Percentiles rank a stretch among this genome's conserved stretches.
phyloP scores from a whole-genome alignment of 2,329 filamentous ascomycete genomes.

The Orbilia oligospora region DNA sequence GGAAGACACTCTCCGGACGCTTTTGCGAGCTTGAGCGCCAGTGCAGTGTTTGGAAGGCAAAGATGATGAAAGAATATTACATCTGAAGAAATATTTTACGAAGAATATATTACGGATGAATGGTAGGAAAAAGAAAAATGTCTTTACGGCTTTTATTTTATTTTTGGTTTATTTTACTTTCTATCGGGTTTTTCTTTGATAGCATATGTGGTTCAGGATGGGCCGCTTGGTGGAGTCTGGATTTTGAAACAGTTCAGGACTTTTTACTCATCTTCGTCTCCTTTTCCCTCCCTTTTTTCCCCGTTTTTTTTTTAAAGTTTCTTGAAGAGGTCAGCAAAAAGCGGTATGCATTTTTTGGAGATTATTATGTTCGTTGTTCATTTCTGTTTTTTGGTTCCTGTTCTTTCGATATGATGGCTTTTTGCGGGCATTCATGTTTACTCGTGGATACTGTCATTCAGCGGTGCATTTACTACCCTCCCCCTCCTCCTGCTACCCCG shows the following conservation, averaged over 20 bases:
- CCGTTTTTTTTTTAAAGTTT: slow-evolving; percentile 14
- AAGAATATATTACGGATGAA: slow-evolving; percentile 9
- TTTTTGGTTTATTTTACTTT: slow-evolving; percentile 1
- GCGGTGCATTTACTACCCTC: slow-evolving; percentile 8
- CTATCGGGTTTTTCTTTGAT: slow-evolving; percentile 27
- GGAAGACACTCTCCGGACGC: slow-evolving; percentile 64
- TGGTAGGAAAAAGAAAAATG: slow-evolving; percentile 4
- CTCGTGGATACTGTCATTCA: slow-evolving; percentile 20
- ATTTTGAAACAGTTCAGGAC: slow-evolving; percentile 8
- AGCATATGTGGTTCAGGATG: slow-evolving; percentile 23
- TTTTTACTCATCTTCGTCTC: not conserved
- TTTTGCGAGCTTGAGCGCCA: slow-evolving; percentile 64
- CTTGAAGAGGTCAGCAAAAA: slow-evolving; percentile 37
- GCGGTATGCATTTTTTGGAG: slow-evolving; percentile 44
- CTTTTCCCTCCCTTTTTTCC: not conserved
- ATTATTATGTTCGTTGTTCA: slow-evolving; percentile 20
- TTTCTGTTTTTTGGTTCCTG: slow-evolving; percentile 12
- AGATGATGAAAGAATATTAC: slow-evolving; percentile 33
- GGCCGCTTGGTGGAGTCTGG: slow-evolving; percentile 1
- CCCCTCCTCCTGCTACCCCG: not conserved
- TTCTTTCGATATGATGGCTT: slow-evolving; percentile 13
- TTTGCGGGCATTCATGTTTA: slow-evolving; percentile 6
- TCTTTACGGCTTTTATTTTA: slow-evolving; percentile 11
- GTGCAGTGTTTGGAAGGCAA: slow-evolving; percentile 35
- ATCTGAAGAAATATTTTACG: not conserved